Percentiles rank a stretch among this genome's conserved stretches.
phyloP scores from a whole-genome alignment of 2,329 filamentous ascomycete genomes.

The Exserohilum turcica region DNA sequence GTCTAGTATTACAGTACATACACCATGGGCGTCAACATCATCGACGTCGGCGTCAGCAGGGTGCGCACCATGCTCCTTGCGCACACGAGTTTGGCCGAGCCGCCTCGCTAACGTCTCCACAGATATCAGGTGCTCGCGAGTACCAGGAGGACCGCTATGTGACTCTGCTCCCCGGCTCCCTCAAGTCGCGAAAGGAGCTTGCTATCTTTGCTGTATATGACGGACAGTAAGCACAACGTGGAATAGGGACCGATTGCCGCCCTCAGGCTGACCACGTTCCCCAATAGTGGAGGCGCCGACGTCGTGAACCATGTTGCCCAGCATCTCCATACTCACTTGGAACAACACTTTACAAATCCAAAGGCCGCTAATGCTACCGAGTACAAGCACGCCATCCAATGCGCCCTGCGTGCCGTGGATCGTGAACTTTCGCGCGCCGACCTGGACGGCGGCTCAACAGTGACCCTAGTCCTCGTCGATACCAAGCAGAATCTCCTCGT shows the following conservation, averaged over 20 bases:
- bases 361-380: constrained; percentile 21
- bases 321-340: constrained; percentile 25
- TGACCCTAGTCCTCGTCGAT: constrained; percentile 29
- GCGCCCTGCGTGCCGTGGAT: constrained; percentile 28
- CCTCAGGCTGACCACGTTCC: constrained; percentile 4
- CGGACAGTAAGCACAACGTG: constrained; percentile 25
- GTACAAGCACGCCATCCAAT: constrained; percentile 30
- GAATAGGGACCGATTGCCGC: neutral
- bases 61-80: constrained; percentile 14
- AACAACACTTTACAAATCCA: constrained; percentile 23
- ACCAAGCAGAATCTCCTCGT: constrained; percentile 28
- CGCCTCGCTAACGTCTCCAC: constrained; percentile 22
- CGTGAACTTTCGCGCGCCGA: constrained; percentile 22
- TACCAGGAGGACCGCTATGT: constrained; percentile 33
- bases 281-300: constrained; percentile 25
- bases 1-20: neutral
- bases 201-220: constrained; percentile 32
- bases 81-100: constrained; percentile 7
- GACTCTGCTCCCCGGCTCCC: constrained; percentile 18
- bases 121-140: constrained; percentile 29
- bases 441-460: constrained; percentile 30
- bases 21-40: constrained; percentile 19
- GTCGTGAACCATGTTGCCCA: constrained; percentile 23
- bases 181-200: constrained; percentile 30
- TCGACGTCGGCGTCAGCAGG: constrained; percentile 24